These are phyloP conservation scores for Gossypium australe DNA, from an alignment of 345 rosid genomes.

Conservation along the genomic window DNA sequence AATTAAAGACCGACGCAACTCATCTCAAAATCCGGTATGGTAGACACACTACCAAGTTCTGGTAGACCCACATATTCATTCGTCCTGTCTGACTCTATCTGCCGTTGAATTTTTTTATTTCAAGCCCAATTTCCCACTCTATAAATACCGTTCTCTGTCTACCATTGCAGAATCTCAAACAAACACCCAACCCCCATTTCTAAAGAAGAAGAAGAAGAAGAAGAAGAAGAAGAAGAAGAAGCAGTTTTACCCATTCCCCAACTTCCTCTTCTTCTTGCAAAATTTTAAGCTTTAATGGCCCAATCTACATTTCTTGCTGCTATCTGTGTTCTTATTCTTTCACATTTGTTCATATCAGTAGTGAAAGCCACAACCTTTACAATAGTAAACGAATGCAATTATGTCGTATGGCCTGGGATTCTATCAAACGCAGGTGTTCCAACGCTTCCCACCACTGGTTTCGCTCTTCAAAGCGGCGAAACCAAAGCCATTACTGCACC, in stretches of 20 bases:
- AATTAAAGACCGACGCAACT: background rate
- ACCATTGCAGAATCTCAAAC: conserved; percentile 2
- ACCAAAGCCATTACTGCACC: conserved; percentile 53
- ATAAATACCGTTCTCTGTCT: conserved; percentile 11
- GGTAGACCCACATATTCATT: background rate
- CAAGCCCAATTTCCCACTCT: background rate
- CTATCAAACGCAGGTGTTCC: conserved; percentile 69
- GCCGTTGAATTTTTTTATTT: background rate
- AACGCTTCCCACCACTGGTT: conserved; percentile 72
- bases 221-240: background rate
- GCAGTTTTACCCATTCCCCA: background rate
- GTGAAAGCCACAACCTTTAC: conserved; percentile 57
- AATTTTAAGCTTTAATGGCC: conserved; percentile 26
- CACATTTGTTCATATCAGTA: conserved; percentile 23
- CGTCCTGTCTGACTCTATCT: background rate
- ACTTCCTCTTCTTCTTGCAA: conserved; percentile 15
- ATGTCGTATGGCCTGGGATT: conserved; percentile 88
- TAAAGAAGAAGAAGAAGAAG: conserved; percentile 20
- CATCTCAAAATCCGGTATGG: background rate
- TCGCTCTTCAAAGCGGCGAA: conserved; percentile 64
- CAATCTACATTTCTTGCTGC: conserved; percentile 22
- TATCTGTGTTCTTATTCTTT: conserved; percentile 16
- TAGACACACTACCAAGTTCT: background rate
- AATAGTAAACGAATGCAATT: conserved; percentile 58
- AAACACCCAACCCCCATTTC: background rate